Conservation (phyloP, 805 yeast genomes). For the Candida tammaniensis region DNA sequence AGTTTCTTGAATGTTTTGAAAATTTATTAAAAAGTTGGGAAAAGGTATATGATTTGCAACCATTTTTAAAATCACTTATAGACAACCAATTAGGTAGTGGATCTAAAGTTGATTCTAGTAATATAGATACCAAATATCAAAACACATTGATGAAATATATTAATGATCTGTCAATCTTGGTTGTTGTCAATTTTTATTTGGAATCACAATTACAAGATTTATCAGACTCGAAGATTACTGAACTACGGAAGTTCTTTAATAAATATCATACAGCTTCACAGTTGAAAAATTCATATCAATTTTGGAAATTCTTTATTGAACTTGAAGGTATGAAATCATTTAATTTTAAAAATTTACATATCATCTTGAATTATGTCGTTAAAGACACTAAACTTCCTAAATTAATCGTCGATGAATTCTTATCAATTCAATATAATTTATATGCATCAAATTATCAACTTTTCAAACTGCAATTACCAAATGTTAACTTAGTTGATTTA, state of each 20-base stretch:
- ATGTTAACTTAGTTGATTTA: background rate
- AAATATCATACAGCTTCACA: slow-evolving; percentile 22
- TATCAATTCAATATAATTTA: slow-evolving; percentile 19
- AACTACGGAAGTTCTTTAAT: slow-evolving; percentile 24
- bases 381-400: slow-evolving; percentile 48
- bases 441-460: slow-evolving; percentile 1
- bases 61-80: background rate
- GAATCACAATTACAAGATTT: slow-evolving; percentile 18
- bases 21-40: slow-evolving; percentile 11
- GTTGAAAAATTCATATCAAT: slow-evolving; percentile 41
- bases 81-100: slow-evolving; percentile 3
- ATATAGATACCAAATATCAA: slow-evolving; percentile 2
- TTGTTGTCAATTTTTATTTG: slow-evolving; percentile 34
- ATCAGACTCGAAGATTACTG: slow-evolving; percentile 10
- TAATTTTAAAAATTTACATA: slow-evolving; percentile 44
- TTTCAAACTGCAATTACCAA: slow-evolving; percentile 1
- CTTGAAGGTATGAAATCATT: slow-evolving; percentile 44
- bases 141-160: slow-evolving; percentile 18
- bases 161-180: slow-evolving; percentile 40
- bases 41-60: background rate
- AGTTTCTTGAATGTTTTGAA: slow-evolving; percentile 16
- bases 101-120: background rate
- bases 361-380: slow-evolving; percentile 45
- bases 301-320: slow-evolving; percentile 58
- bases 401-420: slow-evolving; percentile 37